phyloP scores from a whole-genome alignment of 768 basidiomycete species.

The Cystofilobasidium bisporidii region DNA sequence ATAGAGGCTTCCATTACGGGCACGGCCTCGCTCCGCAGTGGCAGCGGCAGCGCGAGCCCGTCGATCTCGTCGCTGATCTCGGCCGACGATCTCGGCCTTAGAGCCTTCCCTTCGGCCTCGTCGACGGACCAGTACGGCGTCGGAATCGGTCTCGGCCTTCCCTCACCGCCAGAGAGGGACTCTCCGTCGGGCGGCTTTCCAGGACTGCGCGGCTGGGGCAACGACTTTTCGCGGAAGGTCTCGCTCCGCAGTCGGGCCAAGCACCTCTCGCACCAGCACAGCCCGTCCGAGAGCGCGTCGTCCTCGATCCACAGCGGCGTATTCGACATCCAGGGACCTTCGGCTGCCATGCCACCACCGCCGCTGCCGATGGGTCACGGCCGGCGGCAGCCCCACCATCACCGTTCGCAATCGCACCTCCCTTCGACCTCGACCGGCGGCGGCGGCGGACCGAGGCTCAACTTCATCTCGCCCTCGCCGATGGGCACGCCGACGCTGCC shows the following conservation, averaged over 20 bases:
- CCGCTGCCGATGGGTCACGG: background rate
- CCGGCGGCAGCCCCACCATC: background rate
- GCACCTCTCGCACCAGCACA: conserved; percentile 1
- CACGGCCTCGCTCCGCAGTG: conserved; percentile 23
- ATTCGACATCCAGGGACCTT: background rate
- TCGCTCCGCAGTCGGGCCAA: conserved; percentile 1
- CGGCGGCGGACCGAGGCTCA: background rate
- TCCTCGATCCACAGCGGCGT: background rate
- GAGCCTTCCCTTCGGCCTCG: background rate
- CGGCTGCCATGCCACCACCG: background rate
- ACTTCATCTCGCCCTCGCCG: conserved; percentile 2
- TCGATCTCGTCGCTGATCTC: conserved; percentile 11
- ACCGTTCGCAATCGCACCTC: background rate
- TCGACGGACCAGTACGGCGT: background rate
- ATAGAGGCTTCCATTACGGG: conserved; percentile 27
- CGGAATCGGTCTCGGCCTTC: conserved; percentile 18
- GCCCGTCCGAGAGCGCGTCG: conserved; percentile 16
- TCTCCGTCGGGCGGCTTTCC: conserved; percentile 4
- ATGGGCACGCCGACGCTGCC: background rate
- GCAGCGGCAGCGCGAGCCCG: background rate
- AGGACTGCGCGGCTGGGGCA: conserved; percentile 17
- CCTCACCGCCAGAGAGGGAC: background rate
- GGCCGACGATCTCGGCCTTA: conserved; percentile 22
- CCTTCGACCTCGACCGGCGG: background rate
- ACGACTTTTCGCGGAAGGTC: conserved; percentile 23